Evolutionary conservation across 2,329 filamentous ascomycete species (phyloP), one percentile per base, ranked within the genome.

Genomic region (Zarea fungicola): DNA sequence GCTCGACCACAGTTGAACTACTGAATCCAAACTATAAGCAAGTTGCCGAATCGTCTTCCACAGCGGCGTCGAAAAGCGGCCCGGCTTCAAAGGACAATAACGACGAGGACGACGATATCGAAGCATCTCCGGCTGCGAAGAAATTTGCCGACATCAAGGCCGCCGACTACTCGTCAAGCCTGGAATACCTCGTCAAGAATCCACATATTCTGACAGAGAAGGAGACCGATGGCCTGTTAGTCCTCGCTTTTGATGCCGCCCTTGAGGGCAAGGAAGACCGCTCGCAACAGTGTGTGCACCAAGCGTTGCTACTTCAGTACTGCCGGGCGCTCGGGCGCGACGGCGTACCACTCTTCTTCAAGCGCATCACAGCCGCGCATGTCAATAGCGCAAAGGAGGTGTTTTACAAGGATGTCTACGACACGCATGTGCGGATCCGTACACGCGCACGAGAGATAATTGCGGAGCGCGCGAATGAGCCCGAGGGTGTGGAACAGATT

Each of bases 281-380:
- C 56, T 83, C 89, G 4, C 81, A 84, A 41, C 88, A 92, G 65
- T 96, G 85, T 67, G 90, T 99, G 19, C 93, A 99, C 68, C 91
- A 97, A 65, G 92, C 87, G 3, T 76, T 97, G 14, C 76, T 99
- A 11, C 72, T 99, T 34, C 93, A 99, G 66, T 99, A 99, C 73
- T 99, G 93, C 70, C 83, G 92, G 9, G 85, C 89, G 35, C 77
- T 99, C 6, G 91, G 92, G 53, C 83, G 81, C 55, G 89, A 97
- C 60, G 92, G 92, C 19, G 90, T 96, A 8, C 80, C 82, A 6
- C 71, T 97, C 25, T 99, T 99, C 76, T 99, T 99, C 79, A 95
- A 93, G 71, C 86, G 92, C 50, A 91, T 99, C 65, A 93, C 87
- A 19, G 95, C 87, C 4, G 83, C 82, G 58, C 88, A 85, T 26